Base-by-base conservation (phyloP, 768 basidiomycete genomes). In the Lentinus brumalis region DNA sequence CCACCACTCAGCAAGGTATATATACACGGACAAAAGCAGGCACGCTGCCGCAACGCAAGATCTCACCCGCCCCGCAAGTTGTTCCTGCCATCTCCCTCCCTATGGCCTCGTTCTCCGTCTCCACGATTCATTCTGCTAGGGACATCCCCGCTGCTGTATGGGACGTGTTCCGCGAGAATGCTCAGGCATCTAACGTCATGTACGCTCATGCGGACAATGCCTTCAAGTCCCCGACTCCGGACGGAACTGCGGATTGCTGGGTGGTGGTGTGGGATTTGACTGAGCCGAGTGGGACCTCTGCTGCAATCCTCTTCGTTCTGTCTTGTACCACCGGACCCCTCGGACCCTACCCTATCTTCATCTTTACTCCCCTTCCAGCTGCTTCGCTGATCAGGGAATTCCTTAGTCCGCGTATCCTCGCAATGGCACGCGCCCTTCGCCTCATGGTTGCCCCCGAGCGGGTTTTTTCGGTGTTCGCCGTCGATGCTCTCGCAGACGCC, bases 381-480 rank as follows among this genome's bases (percentile, higher is more conserved):
- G 35, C 46, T 15, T 60, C 63, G 5, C 77, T 89, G 32, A 64
- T 71, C 50, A 46, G 66, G n/a, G 66, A 76, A 1, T 72, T 74
- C 41, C 69, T 84, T 14, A 57, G 66, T 2, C 75, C 75, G 5
- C 77, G 81, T 11, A 69, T 92, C 31, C 46, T 60, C 2, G 60
- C 68, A 14, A 74, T 89, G 8, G 82, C 79, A 3, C 51, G 64
- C 1, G 74, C 70, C 10, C 73, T 91, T 11, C 63, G 70, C 9
- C 63, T 53, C 0, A 52, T 65, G 3, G 75, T 83, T 18, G 71
- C 74, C 11, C 54, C 59, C 5, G 67, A 73, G 32, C 77, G 88
- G 11, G 76, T 88, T 0, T 92, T 86, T 70, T 89, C 90, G 1
- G 77, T 90, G 9, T 92, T 89, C 64, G 83, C 86, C 1, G 75